A percentile compares a stretch with the other conserved stretches of the same genome.
These are phyloP conservation scores for Vickermania spadyakhi DNA, from an alignment of 208 protist species.

Conservation along the genomic window DNA sequence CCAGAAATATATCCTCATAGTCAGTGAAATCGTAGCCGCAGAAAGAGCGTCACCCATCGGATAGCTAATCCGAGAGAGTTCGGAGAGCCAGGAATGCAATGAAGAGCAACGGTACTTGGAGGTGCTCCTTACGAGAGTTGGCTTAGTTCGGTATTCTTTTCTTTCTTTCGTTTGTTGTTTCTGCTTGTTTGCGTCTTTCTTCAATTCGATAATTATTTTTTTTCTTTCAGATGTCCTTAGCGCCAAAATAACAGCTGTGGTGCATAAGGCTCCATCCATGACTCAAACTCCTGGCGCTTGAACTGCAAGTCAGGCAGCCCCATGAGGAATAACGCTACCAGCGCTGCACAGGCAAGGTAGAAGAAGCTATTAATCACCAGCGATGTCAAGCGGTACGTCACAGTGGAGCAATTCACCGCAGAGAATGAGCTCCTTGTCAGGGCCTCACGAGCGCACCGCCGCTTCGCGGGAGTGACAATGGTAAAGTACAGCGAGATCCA, in stretches of 20 bases:
- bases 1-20: too few species aligned
- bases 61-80: too few species aligned
- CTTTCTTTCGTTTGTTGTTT: too few species aligned
- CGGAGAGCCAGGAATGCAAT: too few species aligned
- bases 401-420: background rate
- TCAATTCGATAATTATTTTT: too few species aligned
- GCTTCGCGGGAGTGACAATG: conserved; percentile 19
- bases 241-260: conserved; percentile 49
- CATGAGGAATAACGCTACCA: conserved; percentile 69
- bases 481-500: conserved; percentile 79
- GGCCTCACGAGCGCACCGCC: conserved; percentile 10
- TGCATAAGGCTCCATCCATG: conserved; percentile 46
- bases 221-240: too few species aligned
- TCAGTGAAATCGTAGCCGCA: too few species aligned
- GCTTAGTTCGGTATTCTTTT: too few species aligned
- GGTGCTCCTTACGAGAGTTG: too few species aligned
- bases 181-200: too few species aligned
- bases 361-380: conserved; percentile 52
- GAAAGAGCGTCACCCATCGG: too few species aligned
- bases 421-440: background rate
- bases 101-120: too few species aligned
- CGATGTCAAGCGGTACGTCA: conserved; percentile 4
- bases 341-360: conserved; percentile 27
- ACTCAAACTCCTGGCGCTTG: conserved; percentile 45
- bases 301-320: conserved; percentile 72